Base-by-base conservation (phyloP, 345 rosid species). In the Citrus trifoliata region DNA sequence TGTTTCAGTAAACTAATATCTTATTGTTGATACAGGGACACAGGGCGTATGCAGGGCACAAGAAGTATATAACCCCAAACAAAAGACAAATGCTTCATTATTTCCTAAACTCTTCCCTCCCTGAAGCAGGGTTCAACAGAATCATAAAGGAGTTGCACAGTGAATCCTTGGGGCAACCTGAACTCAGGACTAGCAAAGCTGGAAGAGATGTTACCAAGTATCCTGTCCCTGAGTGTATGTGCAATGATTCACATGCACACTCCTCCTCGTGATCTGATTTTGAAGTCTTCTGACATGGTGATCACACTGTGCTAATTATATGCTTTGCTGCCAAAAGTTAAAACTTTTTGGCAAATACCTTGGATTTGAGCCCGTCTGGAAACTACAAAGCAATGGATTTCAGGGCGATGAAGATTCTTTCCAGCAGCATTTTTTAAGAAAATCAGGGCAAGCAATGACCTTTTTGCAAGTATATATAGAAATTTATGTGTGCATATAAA, bases 61-160 rank as follows among this genome's bases (percentile, higher is more conserved):
- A 89, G 87, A 94, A 96, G 88, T 89, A 88, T 33, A 87, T 94
- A 38, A 94, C 98, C 42, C 95, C 99, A 32, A 96, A 93, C 90
- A 93, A 96, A 87, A 86, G 95, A 65, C 98, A 94, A 10, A 93
- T 94, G 98, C 97, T 96, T 2, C 97, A 92, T 37, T 92, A 89
- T 79, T 93, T 96, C 78, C 83, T 92, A 58, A 88, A 88, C 81
- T 81, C 88, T 33, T 87, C 98, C 55, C 83, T 94, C n/a, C 86
- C 92, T 1, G 90, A 86, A 85, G 80, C 88, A 24, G 93, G 94
- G 86, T 93, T 96, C 86, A 86, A 70, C 48, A 84, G 78, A 80
- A 85, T 94, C 80, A 90, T 96, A 72, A 89, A 77, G 82, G 92
- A 85, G 60, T 74, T 94, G 87, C 98, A 94, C 78, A 59, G 72